Base-by-base conservation (phyloP, 176 grass and related monocot genomes). In the Rhynchospora tenuis region DNA sequence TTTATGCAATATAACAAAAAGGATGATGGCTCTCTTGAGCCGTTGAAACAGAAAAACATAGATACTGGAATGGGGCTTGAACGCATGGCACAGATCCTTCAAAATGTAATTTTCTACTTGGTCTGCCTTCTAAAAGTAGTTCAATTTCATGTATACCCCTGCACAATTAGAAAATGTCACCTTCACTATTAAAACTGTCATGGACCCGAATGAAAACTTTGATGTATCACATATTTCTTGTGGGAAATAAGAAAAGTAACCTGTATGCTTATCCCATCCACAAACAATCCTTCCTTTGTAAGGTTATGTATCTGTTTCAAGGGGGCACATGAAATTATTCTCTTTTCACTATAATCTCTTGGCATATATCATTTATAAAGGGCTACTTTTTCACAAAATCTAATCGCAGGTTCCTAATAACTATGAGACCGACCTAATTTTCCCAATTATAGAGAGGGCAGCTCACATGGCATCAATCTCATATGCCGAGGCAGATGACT, bases 1-100 rank as follows among this genome's bases (percentile, higher is more conserved):
- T 98, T 98, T 85, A 98, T 98, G 95, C 95, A 98, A 98, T 98
- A 95, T 79, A 98, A 98, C 80, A 98, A 93, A 91, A 98, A 88
- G 57, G 95, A 98, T 23, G 92, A 95, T 50, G 95, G 95, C 74
- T 95, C 89, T 78, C 86, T 98, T 78, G 91, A 98, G 85, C 88
- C 91, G 50, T 62, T 98, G 79, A 91, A 95, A 84, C 92, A 91
- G 50, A 93, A 98, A 86, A 98, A 98, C 73, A 98, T 98, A 3
- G 95, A 95, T 82, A 95, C 95, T 43, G 92, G 95, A 81, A 98
- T 98, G 95, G 95, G 95, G 17, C 95, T 95, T 79, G 95, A 98
- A 84, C 92, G 92, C 88, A 89, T 98, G 91, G 95, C 95, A n/a
- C 86, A 87, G 17, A 98, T 98, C 82, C 92, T 98, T 86, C 95